Conservation (phyloP, 495 filamentous ascomycete species). For the Ramalina intermedia region DNA sequence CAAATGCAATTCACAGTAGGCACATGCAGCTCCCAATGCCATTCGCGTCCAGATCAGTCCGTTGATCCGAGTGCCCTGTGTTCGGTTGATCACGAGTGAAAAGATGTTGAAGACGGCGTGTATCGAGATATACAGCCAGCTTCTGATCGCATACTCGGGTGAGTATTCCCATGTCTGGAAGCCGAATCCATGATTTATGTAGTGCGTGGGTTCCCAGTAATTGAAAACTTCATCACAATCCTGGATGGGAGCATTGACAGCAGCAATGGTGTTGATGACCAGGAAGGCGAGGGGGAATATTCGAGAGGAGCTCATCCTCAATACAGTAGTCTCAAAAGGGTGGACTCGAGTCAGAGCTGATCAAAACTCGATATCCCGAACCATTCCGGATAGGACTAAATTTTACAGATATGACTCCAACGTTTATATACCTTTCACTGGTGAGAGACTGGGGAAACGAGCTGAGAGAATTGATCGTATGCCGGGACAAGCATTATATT, state of each 20-base stretch:
- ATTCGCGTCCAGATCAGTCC: conserved; percentile 83
- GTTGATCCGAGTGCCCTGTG: conserved; percentile 45
- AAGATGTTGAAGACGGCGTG: conserved; percentile 41
- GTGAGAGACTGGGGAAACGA: too few relatives aligned
- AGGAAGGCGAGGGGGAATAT: conserved; percentile 66
- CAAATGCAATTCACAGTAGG: conserved; percentile 65
- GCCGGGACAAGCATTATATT: too few relatives aligned
- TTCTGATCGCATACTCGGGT: conserved; percentile 85
- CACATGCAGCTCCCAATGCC: conserved; percentile 58
- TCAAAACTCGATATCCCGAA: too few relatives aligned
- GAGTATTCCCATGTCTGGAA: conserved; percentile 99
- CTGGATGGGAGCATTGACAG: conserved; percentile 80
- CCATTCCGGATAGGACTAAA: too few relatives aligned
- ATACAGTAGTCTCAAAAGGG: too few relatives aligned
- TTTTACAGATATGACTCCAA: too few relatives aligned
- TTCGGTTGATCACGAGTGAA: neutral
- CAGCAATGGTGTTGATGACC: conserved; percentile 55
- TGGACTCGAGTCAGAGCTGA: too few relatives aligned
- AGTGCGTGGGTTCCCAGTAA: conserved; percentile 97
- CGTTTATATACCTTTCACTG: too few relatives aligned
- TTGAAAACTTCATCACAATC: conserved; percentile 99
- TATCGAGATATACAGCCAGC: conserved; percentile 84
- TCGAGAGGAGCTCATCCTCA: neutral
- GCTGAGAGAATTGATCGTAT: too few relatives aligned
- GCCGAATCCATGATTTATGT: conserved; percentile 82